These are phyloP conservation scores for Didymella pinodella DNA, from an alignment of 2,329 filamentous ascomycete species.

Conservation along the genomic window DNA sequence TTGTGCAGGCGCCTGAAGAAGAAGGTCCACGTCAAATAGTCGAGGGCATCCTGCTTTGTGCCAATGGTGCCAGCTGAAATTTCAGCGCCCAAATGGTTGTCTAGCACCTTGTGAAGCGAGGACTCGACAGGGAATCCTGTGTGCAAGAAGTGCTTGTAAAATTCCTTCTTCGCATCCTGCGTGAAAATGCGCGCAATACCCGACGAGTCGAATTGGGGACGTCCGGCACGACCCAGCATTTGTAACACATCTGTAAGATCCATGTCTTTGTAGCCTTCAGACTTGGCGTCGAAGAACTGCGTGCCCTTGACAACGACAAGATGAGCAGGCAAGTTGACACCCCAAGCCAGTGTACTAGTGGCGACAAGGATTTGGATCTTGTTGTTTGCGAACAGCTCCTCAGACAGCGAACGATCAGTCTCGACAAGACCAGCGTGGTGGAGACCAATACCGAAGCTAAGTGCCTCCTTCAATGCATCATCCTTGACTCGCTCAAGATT, in stretches of 20 bases:
- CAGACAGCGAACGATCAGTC: slow-evolving; percentile 86
- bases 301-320: slow-evolving; percentile 98
- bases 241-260: slow-evolving; percentile 97
- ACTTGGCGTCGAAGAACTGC: slow-evolving; percentile 97
- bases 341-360: slow-evolving; percentile 96
- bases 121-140: slow-evolving; percentile 98
- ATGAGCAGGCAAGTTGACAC: slow-evolving; percentile 96
- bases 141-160: slow-evolving; percentile 99
- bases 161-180: slow-evolving; percentile 96
- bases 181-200: slow-evolving; percentile 98
- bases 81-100: slow-evolving; percentile 96
- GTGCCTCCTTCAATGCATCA: slow-evolving; percentile 87
- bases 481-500: slow-evolving; percentile 93
- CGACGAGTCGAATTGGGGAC: slow-evolving; percentile 94
- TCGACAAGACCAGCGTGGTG: slow-evolving; percentile 98
- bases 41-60: slow-evolving; percentile 95
- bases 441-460: slow-evolving; percentile 95
- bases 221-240: slow-evolving; percentile 94
- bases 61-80: slow-evolving; percentile 90
- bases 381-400: slow-evolving; percentile 95
- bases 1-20: slow-evolving; percentile 98
- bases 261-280: slow-evolving; percentile 98
- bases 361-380: slow-evolving; percentile 97
- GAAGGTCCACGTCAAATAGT: slow-evolving; percentile 99
- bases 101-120: slow-evolving; percentile 91